These are phyloP conservation scores for Aschersonia sp. DNA, from an alignment of 2,329 filamentous ascomycete species.

Conservation along the genomic window DNA sequence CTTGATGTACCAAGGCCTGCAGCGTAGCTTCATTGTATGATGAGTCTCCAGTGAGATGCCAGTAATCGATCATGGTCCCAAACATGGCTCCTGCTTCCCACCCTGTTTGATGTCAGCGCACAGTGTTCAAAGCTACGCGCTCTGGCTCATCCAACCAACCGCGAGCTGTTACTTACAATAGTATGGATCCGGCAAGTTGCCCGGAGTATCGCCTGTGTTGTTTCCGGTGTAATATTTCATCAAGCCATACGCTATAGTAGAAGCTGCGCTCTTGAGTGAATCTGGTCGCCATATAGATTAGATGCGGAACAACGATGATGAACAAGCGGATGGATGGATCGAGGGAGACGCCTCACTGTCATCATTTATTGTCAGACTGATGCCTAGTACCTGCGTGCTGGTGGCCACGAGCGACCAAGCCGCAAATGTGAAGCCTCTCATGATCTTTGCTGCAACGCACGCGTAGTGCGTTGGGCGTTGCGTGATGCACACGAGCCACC, in stretches of 20 bases:
- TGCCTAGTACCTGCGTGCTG: conserved; percentile 7
- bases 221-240: conserved; percentile 41
- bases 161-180: conserved; percentile 33
- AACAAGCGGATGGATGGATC: too few relatives aligned
- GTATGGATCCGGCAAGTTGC: conserved; percentile 45
- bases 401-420: conserved; percentile 6
- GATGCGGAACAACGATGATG: not conserved
- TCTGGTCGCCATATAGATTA: conserved; percentile 14
- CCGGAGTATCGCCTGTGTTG: conserved; percentile 41
- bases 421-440: conserved; percentile 1
- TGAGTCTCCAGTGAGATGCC: conserved; percentile 52
- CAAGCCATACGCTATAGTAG: conserved; percentile 30
- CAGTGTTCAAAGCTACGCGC: too few relatives aligned
- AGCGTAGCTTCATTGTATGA: conserved; percentile 47
- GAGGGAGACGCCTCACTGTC: conserved; percentile 12
- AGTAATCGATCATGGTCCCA: conserved; percentile 58
- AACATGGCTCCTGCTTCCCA: conserved; percentile 66
- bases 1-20: conserved; percentile 47
- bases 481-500: too few relatives aligned
- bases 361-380: conserved; percentile 17
- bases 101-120: conserved; percentile 20
- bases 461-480: not conserved
- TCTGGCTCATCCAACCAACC: too few relatives aligned
- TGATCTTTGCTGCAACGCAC: not conserved
- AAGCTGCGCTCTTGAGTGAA: conserved; percentile 33